A percentile compares a stretch with the other conserved stretches of the same genome.
phyloP scores from a whole-genome alignment of 495 filamentous ascomycete genomes.

The Letharia columbiana region DNA sequence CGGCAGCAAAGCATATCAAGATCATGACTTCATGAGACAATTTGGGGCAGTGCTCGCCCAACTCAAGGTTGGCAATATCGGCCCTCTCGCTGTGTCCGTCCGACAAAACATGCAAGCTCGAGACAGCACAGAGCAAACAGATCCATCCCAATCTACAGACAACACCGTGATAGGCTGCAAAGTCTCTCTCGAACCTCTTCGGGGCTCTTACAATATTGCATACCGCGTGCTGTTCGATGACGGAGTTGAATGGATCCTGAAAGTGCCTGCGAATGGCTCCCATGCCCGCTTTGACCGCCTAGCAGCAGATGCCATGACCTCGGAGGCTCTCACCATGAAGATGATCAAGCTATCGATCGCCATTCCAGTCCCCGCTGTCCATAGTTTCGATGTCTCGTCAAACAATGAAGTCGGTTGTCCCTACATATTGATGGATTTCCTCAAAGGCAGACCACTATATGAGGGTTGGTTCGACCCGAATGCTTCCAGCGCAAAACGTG shows the following conservation, averaged over 20 bases:
- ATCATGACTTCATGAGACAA: too few relatives aligned
- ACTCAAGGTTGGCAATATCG: too few relatives aligned
- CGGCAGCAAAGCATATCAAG: too few relatives aligned
- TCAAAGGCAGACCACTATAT: slow-evolving; percentile 27
- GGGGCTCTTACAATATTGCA: slow-evolving; percentile 25
- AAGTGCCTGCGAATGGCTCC: slow-evolving; percentile 24
- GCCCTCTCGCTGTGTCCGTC: too few relatives aligned
- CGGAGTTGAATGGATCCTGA: slow-evolving; percentile 23
- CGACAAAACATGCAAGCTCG: too few relatives aligned
- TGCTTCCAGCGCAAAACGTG: slow-evolving; percentile 8
- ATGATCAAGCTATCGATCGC: slow-evolving; percentile 23
- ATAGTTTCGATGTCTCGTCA: slow-evolving; percentile 15
- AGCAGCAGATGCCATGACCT: slow-evolving; percentile 17
- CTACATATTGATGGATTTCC: slow-evolving; percentile 29
- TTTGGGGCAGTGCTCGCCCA: too few relatives aligned
- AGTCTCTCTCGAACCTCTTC: slow-evolving; percentile 3
- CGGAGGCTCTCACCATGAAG: slow-evolving; percentile 26
- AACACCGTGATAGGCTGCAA: too few relatives aligned
- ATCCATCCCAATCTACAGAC: too few relatives aligned
- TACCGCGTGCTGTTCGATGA: slow-evolving; percentile 25
- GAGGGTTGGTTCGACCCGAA: slow-evolving; percentile 24
- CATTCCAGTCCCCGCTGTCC: slow-evolving; percentile 29
- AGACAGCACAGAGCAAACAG: too few relatives aligned
- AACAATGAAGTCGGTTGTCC: slow-evolving; percentile 24
- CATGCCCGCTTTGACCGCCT: slow-evolving; percentile 15